phyloP scores from a whole-genome alignment of 1,284 basidiomycete species.

The Nidula niveotomentosa region DNA sequence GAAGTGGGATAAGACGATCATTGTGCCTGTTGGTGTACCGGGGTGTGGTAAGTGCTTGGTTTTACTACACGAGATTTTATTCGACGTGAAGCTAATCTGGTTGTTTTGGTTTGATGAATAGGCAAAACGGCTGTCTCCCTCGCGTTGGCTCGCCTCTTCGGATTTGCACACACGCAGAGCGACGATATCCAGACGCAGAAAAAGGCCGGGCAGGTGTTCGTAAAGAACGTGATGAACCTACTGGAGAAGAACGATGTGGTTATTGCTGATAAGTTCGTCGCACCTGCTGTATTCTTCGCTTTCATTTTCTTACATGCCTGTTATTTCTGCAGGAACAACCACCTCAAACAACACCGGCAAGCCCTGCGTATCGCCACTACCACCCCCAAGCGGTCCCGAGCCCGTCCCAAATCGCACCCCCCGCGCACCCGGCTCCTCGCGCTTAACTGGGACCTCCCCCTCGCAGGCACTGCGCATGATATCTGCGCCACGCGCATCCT shows the following conservation, averaged over 20 bases:
- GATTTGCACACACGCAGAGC: slow-evolving; percentile 88
- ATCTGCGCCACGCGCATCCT: slow-evolving; percentile 78
- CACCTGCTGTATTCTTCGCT: neutral
- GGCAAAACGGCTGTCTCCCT: slow-evolving; percentile 90
- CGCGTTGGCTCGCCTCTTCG: slow-evolving; percentile 78
- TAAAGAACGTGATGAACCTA: slow-evolving; percentile 70
- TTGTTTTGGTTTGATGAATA: slow-evolving; percentile 22
- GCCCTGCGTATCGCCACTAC: slow-evolving; percentile 59
- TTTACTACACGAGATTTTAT: too few species aligned
- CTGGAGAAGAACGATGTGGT: slow-evolving; percentile 74
- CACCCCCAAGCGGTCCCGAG: slow-evolving; percentile 13
- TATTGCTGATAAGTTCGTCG: slow-evolving; percentile 84
- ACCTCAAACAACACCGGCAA: slow-evolving; percentile 74
- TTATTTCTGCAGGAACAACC: slow-evolving; percentile 75
- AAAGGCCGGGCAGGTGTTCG: slow-evolving; percentile 76
- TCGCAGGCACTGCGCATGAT: slow-evolving; percentile 62
- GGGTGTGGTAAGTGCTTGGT: slow-evolving; percentile 73
- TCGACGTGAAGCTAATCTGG: neutral
- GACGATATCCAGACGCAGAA: slow-evolving; percentile 82
- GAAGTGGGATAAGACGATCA: slow-evolving; percentile 74
- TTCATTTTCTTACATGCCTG: neutral
- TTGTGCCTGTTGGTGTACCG: slow-evolving; percentile 90
- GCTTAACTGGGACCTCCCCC: slow-evolving; percentile 72
- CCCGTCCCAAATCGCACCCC: too few species aligned
- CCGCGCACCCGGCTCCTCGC: slow-evolving; percentile 73